Percentiles rank a stretch among this genome's conserved stretches.
Conservation (phyloP, 2,329 filamentous ascomycete species). For the Annulohypoxylon truncatum region DNA sequence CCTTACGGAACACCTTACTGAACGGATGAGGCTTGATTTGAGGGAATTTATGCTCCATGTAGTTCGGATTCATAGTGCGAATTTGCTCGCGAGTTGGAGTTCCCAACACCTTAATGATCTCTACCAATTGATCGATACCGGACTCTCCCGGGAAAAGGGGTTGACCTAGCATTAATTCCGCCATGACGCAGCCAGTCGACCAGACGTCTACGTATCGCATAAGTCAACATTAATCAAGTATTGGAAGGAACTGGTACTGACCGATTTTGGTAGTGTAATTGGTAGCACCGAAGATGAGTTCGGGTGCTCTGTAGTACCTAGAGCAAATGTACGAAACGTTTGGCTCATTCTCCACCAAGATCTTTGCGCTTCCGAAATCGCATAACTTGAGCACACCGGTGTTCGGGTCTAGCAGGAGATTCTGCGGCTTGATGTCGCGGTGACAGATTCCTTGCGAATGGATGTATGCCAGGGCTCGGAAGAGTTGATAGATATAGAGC, state of each 20-base stretch:
- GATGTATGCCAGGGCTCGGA: slow-evolving; percentile 97
- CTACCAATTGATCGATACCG: slow-evolving; percentile 96
- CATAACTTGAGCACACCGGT: slow-evolving; percentile 96
- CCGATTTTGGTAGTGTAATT: slow-evolving; percentile 99
- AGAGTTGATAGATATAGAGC: slow-evolving; percentile 99
- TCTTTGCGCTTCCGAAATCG: slow-evolving; percentile 99
- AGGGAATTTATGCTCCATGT: slow-evolving; percentile 99
- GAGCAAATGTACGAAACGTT: slow-evolving; percentile 99
- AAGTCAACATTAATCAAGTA: slow-evolving; percentile 15
- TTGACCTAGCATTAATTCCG: slow-evolving; percentile 97
- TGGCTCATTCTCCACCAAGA: slow-evolving; percentile 97
- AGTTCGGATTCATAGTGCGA: slow-evolving; percentile 99
- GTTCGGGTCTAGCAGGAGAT: slow-evolving; percentile 90
- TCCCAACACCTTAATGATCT: slow-evolving; percentile 99
- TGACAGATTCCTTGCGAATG: slow-evolving; percentile 99
- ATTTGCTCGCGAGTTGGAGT: slow-evolving; percentile 98
- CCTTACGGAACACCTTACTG: slow-evolving; percentile 99
- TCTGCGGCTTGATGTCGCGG: slow-evolving; percentile 98
- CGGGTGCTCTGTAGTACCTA: slow-evolving; percentile 96
- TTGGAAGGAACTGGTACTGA: slow-evolving; percentile 61
- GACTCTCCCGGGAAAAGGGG: slow-evolving; percentile 98
- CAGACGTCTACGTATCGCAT: slow-evolving; percentile 79
- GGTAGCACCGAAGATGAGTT: slow-evolving; percentile 97
- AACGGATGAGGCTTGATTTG: slow-evolving; percentile 99
- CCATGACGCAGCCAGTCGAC: slow-evolving; percentile 99